Base-by-base conservation (phyloP, 2,329 filamentous ascomycete genomes). In the Neocucurbitaria cava region DNA sequence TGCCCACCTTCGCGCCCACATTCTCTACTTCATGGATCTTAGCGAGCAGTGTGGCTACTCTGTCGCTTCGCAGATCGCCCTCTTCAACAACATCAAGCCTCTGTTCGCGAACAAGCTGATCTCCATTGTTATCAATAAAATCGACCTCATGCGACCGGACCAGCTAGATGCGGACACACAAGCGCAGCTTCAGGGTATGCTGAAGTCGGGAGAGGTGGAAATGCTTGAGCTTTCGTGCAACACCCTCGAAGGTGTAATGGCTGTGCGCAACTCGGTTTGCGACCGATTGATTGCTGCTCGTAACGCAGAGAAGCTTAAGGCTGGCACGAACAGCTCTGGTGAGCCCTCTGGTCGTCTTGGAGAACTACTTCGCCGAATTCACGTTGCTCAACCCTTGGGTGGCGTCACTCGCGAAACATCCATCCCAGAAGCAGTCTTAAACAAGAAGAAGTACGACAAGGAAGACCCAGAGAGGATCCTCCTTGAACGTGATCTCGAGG, bases 91-190 rank as follows among this genome's bases (percentile, higher is more conserved):
- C 77, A 96, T 69, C 78, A 96, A 96, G 81, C 95, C 95, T 28
- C 84, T 99, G 20, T 99, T 99, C 75, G 89, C 92, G 49, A 97
- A 98, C 82, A 98, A 98, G 82, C 85, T 98, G 44, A 94, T 98
- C 40, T 98, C 96, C 76, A 85, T 99, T 53, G 91, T 98, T 52
- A 85, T 98, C 79, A 99, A 99, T 88, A 99, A 99, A 84, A 97
- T 97, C 65, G 95, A 99, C 76, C 86, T 98, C 55, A 87, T 89
- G 73, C 86, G 88, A 55, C 92, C 93, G 1, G 92, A 96, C 71
- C 92, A 98, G 72, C 81, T 99, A 33, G 90, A 95, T 61, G 80
- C 86, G 6, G 90, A 91, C 66, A 87, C 89, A 21, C 89, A 94
- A 74, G 85, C 87, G 50, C 85, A 94, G 71, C 81, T 99, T 38